phyloP scores from a whole-genome alignment of 2,329 filamentous ascomycete genomes.

The Scedosporium dehoogii region DNA sequence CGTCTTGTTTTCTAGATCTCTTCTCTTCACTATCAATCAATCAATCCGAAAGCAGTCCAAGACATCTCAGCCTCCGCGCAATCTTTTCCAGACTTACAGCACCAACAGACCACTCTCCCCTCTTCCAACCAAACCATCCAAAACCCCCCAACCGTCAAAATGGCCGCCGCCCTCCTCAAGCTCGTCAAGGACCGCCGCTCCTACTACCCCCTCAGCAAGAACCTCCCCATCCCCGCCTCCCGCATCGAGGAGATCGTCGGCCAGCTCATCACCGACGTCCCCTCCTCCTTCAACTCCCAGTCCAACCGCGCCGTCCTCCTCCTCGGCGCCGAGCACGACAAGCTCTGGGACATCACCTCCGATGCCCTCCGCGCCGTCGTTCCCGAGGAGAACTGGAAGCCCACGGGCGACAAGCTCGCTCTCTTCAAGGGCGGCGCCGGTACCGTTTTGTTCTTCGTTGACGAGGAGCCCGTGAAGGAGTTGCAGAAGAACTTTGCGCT shows the following conservation, averaged over 20 bases:
- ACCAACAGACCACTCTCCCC: constrained; percentile 1
- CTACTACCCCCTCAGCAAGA: constrained; percentile 58
- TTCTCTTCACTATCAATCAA: background rate
- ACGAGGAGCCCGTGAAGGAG: constrained; percentile 54
- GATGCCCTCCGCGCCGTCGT: constrained; percentile 60
- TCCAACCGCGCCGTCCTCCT: constrained; percentile 70
- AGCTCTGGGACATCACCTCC: constrained; percentile 69
- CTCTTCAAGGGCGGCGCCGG: constrained; percentile 65
- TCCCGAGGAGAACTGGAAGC: constrained; percentile 50
- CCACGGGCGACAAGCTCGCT: constrained; percentile 32
- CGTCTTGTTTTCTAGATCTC: background rate
- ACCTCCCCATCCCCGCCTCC: constrained; percentile 40
- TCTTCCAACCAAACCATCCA: constrained; percentile 13
- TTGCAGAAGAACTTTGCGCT: constrained; percentile 59
- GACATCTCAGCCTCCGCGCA: background rate
- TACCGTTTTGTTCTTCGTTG: constrained; percentile 82
- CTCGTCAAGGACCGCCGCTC: constrained; percentile 59
- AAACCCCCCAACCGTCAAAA: constrained; percentile 23
- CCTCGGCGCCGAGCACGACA: constrained; percentile 72
- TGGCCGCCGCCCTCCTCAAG: constrained; percentile 46
- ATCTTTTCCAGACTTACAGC: background rate
- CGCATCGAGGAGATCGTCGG: constrained; percentile 57
- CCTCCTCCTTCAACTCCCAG: constrained; percentile 84
- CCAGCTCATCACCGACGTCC: constrained; percentile 56
- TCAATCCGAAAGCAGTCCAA: background rate